Base-by-base conservation (phyloP, 768 basidiomycete genomes). In the Pisolithus albus region DNA sequence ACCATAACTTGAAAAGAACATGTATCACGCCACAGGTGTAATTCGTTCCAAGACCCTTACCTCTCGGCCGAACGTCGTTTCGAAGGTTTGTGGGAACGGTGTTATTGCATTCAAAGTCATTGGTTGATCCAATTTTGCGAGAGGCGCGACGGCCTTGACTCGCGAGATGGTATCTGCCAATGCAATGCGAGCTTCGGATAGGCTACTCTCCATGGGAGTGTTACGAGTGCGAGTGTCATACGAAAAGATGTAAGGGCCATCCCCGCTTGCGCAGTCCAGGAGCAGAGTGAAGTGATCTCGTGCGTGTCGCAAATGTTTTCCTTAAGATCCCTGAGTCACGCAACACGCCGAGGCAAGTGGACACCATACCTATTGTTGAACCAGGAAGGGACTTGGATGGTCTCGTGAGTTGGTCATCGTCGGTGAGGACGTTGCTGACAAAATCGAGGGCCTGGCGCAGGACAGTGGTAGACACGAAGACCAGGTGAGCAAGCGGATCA, bases 281-380 rank as follows among this genome's bases (percentile, higher is more conserved):
- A 91, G 75, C 24, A 91, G 76, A 48, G 75, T 72, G 62, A 88
- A 92, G 61, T 92, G 91, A 61, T 92, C 90, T 50, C 85, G 76
- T 21, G 87, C 88, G 73, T 92, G 90, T 37, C 90, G 82, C 40
- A 92, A 64, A 63, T 92, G 90, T 70, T 92, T 92, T 46, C 89
- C 89, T 91, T 56, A 50, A 16, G 36, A 44, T 47, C 34, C 47
- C 30, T 49, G 43, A 13, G 48, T 49, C 34, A 32, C 26, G 50
- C 44, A 23, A 40, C 34, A 15, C 18, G 19, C 40, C 21, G 40
- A 26, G 13, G 26, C 4, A 16, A 50, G 47, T 4, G 46, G 16
- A 39, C 5, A 50, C 59, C 64, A 52, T 66, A 88, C 89, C 89
- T 52, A 92, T 92, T 5, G 90, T 91, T 9, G 88, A 90, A 15